phyloP scores from a whole-genome alignment of 106 monocot genomes.

The Agapanthus africanus region DNA sequence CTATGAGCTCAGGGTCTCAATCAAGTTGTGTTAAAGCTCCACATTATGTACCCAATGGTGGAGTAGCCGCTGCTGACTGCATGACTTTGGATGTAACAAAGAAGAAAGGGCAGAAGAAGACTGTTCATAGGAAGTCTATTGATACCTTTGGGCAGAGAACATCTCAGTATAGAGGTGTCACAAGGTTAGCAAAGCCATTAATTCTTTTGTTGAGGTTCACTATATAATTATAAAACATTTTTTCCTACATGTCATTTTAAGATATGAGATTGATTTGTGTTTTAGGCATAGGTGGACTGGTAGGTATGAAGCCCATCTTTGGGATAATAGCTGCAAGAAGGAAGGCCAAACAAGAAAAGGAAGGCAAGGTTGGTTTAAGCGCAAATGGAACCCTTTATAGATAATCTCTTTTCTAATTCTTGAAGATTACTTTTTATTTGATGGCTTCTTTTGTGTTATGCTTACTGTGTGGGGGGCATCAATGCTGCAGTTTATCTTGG shows the following conservation, averaged over 20 bases:
- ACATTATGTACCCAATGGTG: too few species aligned
- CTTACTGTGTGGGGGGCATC: constrained; percentile 10
- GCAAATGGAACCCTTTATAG: neutral
- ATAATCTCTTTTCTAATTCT: too few species aligned
- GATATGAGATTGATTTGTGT: neutral
- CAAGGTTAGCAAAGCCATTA: constrained; percentile 41
- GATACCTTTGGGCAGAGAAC: constrained; percentile 99
- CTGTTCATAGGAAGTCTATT: constrained; percentile 89
- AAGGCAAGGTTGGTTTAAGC: constrained; percentile 97
- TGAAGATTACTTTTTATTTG: too few species aligned
- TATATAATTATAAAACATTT: neutral
- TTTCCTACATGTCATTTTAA: neutral
- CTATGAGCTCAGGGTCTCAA: constrained; percentile 93
- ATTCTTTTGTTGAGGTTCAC: too few species aligned
- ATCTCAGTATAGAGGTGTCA: constrained; percentile 92
- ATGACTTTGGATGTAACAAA: constrained; percentile 44
- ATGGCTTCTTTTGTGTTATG: too few species aligned
- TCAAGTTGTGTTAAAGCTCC: constrained; percentile 59
- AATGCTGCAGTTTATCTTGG: constrained; percentile 84
- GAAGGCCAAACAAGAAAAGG: constrained; percentile 99
- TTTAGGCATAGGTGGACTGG: constrained; percentile 99
- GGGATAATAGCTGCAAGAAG: constrained; percentile 99
- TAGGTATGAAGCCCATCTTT: constrained; percentile 98
- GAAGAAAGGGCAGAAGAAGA: constrained; percentile 73
- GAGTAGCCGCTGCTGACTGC: constrained; percentile 14